Evolutionary conservation across 225 moss, liverwort and hornwort genomes (phyloP).

Genomic region (Physcomitrellopsis africana): DNA sequence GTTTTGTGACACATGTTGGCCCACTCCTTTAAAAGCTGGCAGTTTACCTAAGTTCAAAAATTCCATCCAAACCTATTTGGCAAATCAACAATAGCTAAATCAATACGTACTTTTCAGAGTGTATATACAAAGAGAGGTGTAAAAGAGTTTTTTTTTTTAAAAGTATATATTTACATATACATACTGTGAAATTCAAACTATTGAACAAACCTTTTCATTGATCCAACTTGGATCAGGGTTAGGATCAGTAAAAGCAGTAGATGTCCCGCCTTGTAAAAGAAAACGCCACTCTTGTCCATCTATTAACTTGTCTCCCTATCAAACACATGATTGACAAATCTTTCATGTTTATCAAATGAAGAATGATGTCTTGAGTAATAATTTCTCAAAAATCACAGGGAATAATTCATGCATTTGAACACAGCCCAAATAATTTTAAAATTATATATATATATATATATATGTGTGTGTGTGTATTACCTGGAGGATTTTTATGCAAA

Average conservation of each 20-base stretch:
- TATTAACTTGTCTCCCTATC: slow-evolving; percentile 57
- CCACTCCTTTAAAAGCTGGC: slow-evolving; percentile 56
- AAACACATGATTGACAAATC: not conserved
- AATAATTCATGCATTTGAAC: no score
- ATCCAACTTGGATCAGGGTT: slow-evolving; percentile 78
- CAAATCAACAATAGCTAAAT: no score
- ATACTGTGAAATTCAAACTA: not conserved
- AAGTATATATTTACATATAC: no score
- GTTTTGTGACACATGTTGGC: slow-evolving; percentile 56
- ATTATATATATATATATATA: not conserved
- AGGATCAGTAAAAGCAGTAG: slow-evolving; percentile 50
- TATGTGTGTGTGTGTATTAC: slow-evolving; percentile 9
- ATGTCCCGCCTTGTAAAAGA: slow-evolving; percentile 72
- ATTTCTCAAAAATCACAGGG: no score
- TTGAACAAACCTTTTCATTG: slow-evolving; percentile 60
- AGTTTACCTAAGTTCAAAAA: slow-evolving; percentile 66
- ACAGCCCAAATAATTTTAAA: not conserved
- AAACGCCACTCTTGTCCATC: slow-evolving; percentile 70
- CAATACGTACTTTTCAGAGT: no score
- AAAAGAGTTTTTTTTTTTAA: no score
- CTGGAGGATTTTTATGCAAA: slow-evolving; percentile 78
- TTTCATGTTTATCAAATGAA: no score
- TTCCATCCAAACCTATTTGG: slow-evolving; percentile 70
- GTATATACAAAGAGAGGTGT: no score
- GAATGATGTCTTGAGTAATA: no score